Base-by-base conservation (phyloP, 768 basidiomycete species). In the Suillus luteus region DNA sequence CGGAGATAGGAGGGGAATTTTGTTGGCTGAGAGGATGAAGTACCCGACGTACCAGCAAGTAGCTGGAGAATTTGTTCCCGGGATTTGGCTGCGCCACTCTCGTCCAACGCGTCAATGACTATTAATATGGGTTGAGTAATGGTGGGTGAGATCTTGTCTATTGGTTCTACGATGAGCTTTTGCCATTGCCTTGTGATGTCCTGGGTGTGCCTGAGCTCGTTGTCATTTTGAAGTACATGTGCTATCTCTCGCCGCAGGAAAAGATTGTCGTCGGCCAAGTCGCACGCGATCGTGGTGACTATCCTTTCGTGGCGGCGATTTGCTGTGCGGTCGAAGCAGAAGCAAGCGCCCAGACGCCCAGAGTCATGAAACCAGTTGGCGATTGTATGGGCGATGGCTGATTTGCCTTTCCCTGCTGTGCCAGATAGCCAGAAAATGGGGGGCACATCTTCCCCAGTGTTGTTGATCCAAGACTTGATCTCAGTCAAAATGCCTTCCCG, bases 391-490 rank as follows among this genome's bases (percentile, higher is more conserved):
- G 78, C 72, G 19, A 81, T 76, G 31, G 78, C 65, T 2, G 78
- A 77, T 65, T 80, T 81, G 11, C 80, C 80, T 11, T 66, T 69
- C 11, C 80, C 80, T 14, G 79, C 77, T 17, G 67, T 66, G 43
- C 76, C 79, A 55, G 59, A 63, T 35, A 80, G 64, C 68, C 74
- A 74, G 51, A 71, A 70, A 7, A 79, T 43, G n/a, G 55, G 69
- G 35, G 63, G 60, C 8, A 54, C 27, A 17, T 60, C 55, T 43
- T 67, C 59, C 17, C 27, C 24, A 17, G 37, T 27, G 55, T 31
- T 10, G 48, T 67, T 63, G 14, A 65, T 59, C 76, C 75, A 77
- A 11, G 65, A 48, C 35, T 55, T 60, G 40, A 77, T 71, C 27
- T 69, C 68, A 11, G 69, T 64, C 35, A 75, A 62, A 38, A 75